Conservation (phyloP, 176 grass and related monocot species). For the Oryza nivara region DNA sequence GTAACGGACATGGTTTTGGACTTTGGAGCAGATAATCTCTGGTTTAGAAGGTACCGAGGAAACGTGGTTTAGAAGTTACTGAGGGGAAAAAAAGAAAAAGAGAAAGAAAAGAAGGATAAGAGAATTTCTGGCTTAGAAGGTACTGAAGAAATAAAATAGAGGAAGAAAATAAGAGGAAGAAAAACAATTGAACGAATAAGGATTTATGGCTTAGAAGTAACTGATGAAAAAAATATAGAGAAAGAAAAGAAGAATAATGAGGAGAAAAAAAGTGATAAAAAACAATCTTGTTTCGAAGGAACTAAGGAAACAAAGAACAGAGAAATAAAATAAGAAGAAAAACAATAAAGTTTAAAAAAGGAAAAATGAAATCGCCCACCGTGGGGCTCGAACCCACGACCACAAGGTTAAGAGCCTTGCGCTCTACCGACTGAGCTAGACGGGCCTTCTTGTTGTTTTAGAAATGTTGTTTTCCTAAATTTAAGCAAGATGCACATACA, state of each 20-base stretch:
- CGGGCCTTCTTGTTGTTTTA: not conserved
- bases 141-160: not conserved
- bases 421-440: conserved; percentile 10
- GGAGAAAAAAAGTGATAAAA: too few species aligned
- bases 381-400: conserved; percentile 75
- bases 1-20: not conserved
- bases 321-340: too few species aligned
- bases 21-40: not conserved
- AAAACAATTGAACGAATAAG: too few species aligned
- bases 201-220: not conserved
- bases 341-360: too few species aligned
- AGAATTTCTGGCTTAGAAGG: not conserved
- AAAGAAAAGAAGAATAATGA: too few species aligned
- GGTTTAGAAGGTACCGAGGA: not conserved
- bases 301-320: too few species aligned
- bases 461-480: not conserved
- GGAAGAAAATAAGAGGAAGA: too few species aligned
- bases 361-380: conserved; percentile 35
- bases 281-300: too few species aligned
- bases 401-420: conserved; percentile 47
- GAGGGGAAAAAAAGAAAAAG: not conserved
- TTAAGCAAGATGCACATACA: too few species aligned
- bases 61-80: not conserved
- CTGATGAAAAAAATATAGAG: not conserved
- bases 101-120: not conserved